Conservation (phyloP, 192 early-diverging fungal species). For the Funneliformis mosseae region DNA sequence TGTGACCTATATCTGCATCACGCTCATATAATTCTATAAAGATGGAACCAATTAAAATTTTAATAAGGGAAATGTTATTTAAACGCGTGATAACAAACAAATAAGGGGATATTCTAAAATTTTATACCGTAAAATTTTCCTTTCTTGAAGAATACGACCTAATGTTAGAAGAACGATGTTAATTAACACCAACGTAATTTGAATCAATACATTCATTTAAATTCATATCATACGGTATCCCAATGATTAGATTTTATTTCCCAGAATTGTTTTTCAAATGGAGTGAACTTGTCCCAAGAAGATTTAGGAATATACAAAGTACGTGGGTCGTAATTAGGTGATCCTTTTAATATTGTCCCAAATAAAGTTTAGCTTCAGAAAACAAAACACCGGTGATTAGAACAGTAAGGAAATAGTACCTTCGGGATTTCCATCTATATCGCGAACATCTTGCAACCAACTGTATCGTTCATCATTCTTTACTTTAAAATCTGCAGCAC, state of each 20-base stretch:
- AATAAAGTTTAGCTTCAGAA: not conserved
- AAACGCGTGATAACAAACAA: not conserved
- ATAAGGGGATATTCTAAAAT: not conserved
- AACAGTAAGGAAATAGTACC: slow-evolving; percentile 37
- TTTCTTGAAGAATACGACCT: slow-evolving; percentile 97
- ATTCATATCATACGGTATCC: slow-evolving; percentile 68
- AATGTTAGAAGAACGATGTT: not conserved
- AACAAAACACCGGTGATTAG: not conserved
- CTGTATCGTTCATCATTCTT: slow-evolving; percentile 87
- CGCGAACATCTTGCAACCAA: slow-evolving; percentile 85
- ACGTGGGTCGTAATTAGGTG: slow-evolving; percentile 88
- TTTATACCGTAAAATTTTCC: slow-evolving; percentile 86
- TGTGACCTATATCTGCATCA: slow-evolving; percentile 95
- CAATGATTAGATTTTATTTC: slow-evolving; percentile 94
- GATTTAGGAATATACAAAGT: slow-evolving; percentile 80
- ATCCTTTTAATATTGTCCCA: slow-evolving; percentile 35
- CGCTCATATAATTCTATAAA: slow-evolving; percentile 94
- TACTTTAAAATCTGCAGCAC: slow-evolving; percentile 34
- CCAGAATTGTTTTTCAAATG: slow-evolving; percentile 99
- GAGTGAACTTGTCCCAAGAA: slow-evolving; percentile 86
- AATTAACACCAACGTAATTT: not conserved
- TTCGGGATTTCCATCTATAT: slow-evolving; percentile 68
- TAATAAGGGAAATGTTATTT: not conserved
- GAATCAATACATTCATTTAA: not conserved
- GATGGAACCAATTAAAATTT: slow-evolving; percentile 8